Base-by-base conservation (phyloP, 78 protist species). In the Dictyostelium intermedium region DNA sequence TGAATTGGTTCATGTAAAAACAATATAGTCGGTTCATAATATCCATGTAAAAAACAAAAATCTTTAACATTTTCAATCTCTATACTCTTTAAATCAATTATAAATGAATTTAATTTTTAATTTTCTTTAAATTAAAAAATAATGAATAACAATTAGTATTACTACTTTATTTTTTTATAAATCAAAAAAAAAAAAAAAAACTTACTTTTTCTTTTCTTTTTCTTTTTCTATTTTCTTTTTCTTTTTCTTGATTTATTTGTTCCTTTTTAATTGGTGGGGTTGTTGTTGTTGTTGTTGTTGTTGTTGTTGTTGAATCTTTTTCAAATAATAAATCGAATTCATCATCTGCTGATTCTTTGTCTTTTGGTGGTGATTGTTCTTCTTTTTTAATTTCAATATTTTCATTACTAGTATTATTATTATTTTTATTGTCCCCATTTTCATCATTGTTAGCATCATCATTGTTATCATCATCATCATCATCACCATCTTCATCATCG, bases 1-100 rank as follows among this genome's bases (percentile, higher is more conserved):
- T 76, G 86, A 25, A 27, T 66, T 8, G 97, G 97, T 39, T 96
- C 93, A 37, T 85, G 89, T 16, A 91, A 34, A 56, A 96, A 56
- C 32, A 89, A 47, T 11, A 96, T 56, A 4, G 98, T 96, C 20
- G 98, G 98, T 73, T 96, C 98, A 32, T 83, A 93, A 83, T 93
- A 96, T 10, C 93, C 87, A 43, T 89, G 78, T 32, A 96, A 92
- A 73, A 96, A 96, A 23, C 74, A 81, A 10, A 92, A 73, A 69
- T 93, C 96, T n/a, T 78, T 73, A n/a, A 96, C 81, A 83, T 93
- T 83, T 47, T 85, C 66, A n/a, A 91, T 41, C 8, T 77, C 61
- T 11, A 91, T 16, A 32, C 78, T 23, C 4, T 34, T 60, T 14
- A 96, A 74, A 16, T 79, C 63, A 10, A 91, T 39, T 32, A 83